Evolutionary conservation across 1,284 basidiomycete genomes (phyloP), one percentile per base, ranked within the genome.

Genomic region (Papiliotrema nemorosa): DNA sequence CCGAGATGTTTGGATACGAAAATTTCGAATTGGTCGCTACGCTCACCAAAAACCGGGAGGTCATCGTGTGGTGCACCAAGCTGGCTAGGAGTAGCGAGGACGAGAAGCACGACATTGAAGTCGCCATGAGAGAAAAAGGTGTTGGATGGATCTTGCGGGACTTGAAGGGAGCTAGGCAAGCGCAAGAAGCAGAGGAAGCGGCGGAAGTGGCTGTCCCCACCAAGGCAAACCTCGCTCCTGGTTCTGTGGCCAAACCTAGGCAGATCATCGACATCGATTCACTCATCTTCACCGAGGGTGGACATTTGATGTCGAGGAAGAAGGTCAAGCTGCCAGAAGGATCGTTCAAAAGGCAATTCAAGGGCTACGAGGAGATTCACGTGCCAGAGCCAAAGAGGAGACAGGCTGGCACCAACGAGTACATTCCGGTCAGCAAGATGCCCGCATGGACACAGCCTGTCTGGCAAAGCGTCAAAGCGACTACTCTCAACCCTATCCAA

Each of bases 291-390:
- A 85, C 85, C 44, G 92, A 97, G 67, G 96, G 94, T 22, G 91
- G 90, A 0, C 93, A 97, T 59, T 78, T 97, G 57, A 98, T 97
- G 89, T 90, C 91, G 20, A 96, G 97, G 77, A 96, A 97, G 75
- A 97, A 97, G 77, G 91, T 89, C 75, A 96, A 93, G 67, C 84
- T 98, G 5, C 96, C 94, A 0, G 90, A 97, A 44, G 96, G 94
- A 4, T 97, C 91, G 26, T 94, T 97, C 82, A 98, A 98, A 78
- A 86, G 93, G 27, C 84, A 88, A 26, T 86, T 88, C 75, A 97
- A 97, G 74, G 93, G 94, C 0, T 98, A 91, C 73, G 96, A 98
- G 73, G 96, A 98, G 74, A 96, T 98, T 44, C 93, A 97, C 63
- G 89, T 99, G 2, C 94, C 94, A 1, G 87, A 90, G 2, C 93